phyloP scores from a whole-genome alignment of 192 early-diverging fungal genomes.

The Backusella australiensis region DNA sequence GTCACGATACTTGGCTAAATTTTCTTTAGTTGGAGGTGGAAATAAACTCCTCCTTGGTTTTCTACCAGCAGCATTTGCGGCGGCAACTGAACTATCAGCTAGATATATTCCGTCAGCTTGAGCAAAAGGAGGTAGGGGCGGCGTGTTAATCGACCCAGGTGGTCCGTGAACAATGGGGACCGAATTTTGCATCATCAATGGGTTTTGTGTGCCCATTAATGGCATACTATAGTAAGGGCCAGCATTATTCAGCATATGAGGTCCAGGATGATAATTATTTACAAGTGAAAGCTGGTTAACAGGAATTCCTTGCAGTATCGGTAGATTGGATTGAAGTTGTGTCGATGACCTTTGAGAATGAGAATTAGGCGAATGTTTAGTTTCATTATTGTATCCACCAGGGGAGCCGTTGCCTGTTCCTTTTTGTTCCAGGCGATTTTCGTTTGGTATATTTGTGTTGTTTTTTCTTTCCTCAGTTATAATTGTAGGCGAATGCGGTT shows the following conservation, averaged over 20 bases:
- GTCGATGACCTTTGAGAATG: neutral
- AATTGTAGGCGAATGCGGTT: neutral
- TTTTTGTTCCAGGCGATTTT: neutral
- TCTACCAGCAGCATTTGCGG: slow-evolving; percentile 16
- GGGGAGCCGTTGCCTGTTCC: neutral
- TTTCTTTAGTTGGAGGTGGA: slow-evolving; percentile 41
- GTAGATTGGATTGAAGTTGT: neutral
- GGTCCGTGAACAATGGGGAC: neutral
- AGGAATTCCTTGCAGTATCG: neutral
- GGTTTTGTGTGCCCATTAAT: neutral
- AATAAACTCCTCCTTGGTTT: slow-evolving; percentile 6
- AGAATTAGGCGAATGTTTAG: neutral
- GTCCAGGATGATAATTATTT: neutral
- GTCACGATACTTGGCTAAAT: slow-evolving; percentile 37
- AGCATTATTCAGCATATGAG: neutral
- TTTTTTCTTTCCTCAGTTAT: neutral
- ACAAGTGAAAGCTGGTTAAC: neutral
- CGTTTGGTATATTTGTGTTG: neutral
- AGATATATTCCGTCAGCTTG: slow-evolving; percentile 14
- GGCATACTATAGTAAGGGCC: neutral
- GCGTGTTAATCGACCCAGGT: no score
- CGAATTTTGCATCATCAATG: neutral
- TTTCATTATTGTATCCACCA: neutral
- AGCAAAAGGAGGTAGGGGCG: neutral
- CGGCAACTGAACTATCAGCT: slow-evolving; percentile 26